Base-by-base conservation (phyloP, 768 basidiomycete genomes). In the Amanita exitialis region DNA sequence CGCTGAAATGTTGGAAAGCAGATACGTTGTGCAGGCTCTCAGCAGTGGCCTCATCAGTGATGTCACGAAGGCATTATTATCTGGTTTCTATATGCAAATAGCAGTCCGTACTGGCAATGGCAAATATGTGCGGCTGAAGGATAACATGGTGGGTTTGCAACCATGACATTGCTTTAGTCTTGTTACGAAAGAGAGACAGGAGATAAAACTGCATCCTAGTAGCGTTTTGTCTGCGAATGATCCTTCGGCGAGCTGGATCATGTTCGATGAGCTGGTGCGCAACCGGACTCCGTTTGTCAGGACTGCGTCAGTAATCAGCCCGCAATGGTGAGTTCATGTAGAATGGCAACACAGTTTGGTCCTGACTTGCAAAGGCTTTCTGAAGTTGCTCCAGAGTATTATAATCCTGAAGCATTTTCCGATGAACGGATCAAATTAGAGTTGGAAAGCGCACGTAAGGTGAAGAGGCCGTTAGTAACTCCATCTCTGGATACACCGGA, bases 21-120 rank as follows among this genome's bases (percentile, higher is more conserved):
- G 45, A 35, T 46, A 46, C 6, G 2, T 7, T 1, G 45, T 46
- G 3, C 30, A 34, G 10, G 18, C 12, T n/a, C 18, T 7, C 13
- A 20, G 13, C 15, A 18, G 18, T n/a, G 32, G 30, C 3, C 16
- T 10, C 15, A 16, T 21, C 8, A n/a, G 9, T 6, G 34, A 46
- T 12, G 45, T 34, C 20, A 18, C 13, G 3, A 46, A 46, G 18
- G 83, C 82, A 1, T 69, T 94, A 20, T 80, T 83, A 12, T 83
- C 81, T 56, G 92, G 90, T 4, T 94, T 83, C 73, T 93, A 92
- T 68, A 93, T 92, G 91, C 90, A 92, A 63, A 78, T 86, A 7
- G 91, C 90, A 65, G 84, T 85, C 62, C 88, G 90, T 60, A 86
- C 84, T 2, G 85, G 86, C 61, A 87, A 88, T 64, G 75, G 79